These are phyloP conservation scores for Hanseniaspora singularis DNA, from an alignment of 805 yeast species.

Conservation along the genomic window DNA sequence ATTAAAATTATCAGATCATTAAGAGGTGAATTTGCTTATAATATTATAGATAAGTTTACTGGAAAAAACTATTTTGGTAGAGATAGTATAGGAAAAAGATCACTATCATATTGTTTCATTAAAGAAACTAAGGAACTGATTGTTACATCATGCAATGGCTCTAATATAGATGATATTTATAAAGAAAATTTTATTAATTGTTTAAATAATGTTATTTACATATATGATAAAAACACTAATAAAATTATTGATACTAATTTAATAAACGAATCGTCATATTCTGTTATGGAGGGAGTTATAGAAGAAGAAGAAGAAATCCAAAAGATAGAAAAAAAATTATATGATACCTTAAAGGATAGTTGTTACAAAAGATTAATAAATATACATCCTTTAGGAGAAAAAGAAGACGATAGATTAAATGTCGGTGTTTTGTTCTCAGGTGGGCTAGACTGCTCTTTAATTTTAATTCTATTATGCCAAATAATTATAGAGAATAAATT, in stretches of 20 bases:
- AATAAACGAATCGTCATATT: constrained; percentile 18
- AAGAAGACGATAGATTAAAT: constrained; percentile 24
- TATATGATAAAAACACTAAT: constrained; percentile 27
- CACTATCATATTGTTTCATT: constrained; percentile 40
- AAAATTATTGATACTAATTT: constrained; percentile 18
- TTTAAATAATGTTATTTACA: constrained; percentile 38
- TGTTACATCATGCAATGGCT: constrained; percentile 36
- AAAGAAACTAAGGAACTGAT: constrained; percentile 28
- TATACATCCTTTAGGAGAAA: constrained; percentile 43
- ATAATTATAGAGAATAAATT: constrained; percentile 23
- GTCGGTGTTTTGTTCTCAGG: constrained; percentile 77
- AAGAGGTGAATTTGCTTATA: constrained; percentile 76
- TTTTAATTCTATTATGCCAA: constrained; percentile 43
- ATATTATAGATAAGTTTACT: constrained; percentile 34
- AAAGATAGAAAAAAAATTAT: constrained; percentile 19
- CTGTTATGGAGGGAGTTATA: constrained; percentile 18
- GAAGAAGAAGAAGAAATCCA: constrained; percentile 5
- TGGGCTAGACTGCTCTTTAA: constrained; percentile 81
- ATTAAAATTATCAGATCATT: constrained; percentile 24
- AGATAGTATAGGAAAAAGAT: constrained; percentile 71
- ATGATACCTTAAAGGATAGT: constrained; percentile 29
- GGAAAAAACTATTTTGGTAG: constrained; percentile 60
- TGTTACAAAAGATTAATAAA: constrained; percentile 44
- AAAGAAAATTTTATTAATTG: constrained; percentile 40
- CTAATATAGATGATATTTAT: constrained; percentile 8